Evolutionary conservation across 129 eudicot genomes (phyloP), one percentile per base, ranked within the genome.

Genomic region (Oenanthe sinensis): DNA sequence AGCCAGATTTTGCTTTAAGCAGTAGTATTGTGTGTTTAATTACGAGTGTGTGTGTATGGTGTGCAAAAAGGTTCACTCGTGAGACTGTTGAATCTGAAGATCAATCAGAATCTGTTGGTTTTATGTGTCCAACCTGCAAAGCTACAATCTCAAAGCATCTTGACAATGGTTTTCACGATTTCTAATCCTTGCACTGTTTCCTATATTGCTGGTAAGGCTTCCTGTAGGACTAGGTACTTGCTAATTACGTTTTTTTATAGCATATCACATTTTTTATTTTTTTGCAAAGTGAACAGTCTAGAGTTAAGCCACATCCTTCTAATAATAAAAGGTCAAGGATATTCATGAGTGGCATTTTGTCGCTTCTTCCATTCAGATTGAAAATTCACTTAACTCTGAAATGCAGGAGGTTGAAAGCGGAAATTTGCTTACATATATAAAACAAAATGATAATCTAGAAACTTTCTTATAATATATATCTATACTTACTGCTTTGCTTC

Each of bases 91-190:
- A 89, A 44, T 39, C 81, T 9, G 93, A 85, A 83, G 28, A 81
- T 28, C 89, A 78, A 49, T 84, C 91, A 52, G 89, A 89, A 81
- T 85, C 93, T 11, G 86, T 89, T 77, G 93, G 93, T 58, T 89
- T 83, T 62, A 89, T 89, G 91, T 89, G 93, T 78, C 87, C 93
- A 19, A 72, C 86, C 6, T 89, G 91, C 89, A 89, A 87, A 82
- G 78, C 80, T 37, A 85, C 82, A 65, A 87, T 87, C 74, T 87
- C 93, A 22, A 88, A 88, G 81, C 85, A 86, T 71, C 76, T 86
- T 16, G 79, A 80, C 55, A 68, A 76, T 54, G 72, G 72, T 79
- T 52, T 77, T 85, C 33, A 81, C 82, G 45, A 48, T 88, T 75
- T 83, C 67, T 79, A 39, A 71, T 75, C 79, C 47, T 44, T 54